These are phyloP conservation scores for Leccinum variicolor DNA, from an alignment of 768 basidiomycete species.

Conservation along the genomic window DNA sequence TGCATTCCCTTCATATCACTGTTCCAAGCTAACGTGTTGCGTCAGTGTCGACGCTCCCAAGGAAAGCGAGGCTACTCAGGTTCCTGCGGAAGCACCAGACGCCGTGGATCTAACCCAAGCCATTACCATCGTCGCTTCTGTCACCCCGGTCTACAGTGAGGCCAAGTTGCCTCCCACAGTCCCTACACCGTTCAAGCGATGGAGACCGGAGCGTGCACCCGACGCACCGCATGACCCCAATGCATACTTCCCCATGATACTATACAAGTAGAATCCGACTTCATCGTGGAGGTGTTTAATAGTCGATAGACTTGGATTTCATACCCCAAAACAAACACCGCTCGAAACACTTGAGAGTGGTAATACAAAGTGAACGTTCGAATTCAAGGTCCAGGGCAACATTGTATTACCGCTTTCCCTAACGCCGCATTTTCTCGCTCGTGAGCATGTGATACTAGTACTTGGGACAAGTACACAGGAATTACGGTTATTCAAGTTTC, in stretches of 20 bases:
- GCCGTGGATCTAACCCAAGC: conserved; percentile 67
- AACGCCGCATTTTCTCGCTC: no score
- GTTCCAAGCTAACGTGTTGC: conserved; percentile 9
- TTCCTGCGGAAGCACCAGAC: conserved; percentile 43
- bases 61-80: conserved; percentile 39
- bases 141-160: conserved; percentile 56
- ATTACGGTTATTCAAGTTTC: no score
- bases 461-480: no score
- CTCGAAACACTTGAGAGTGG: not conserved
- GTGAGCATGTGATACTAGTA: no score
- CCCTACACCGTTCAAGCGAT: conserved; percentile 65
- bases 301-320: conserved; percentile 26
- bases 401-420: no score
- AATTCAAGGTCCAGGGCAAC: no score
- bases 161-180: conserved; percentile 70
- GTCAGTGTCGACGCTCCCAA: conserved; percentile 53
- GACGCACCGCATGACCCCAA: conserved; percentile 82
- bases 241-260: conserved; percentile 80
- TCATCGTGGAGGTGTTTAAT: not conserved
- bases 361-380: not conserved
- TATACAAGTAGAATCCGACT: conserved; percentile 46
- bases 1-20: conserved; percentile 28
- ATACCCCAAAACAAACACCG: conserved; percentile 27
- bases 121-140: conserved; percentile 60
- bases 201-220: conserved; percentile 68